Base-by-base conservation (phyloP, 2,329 filamentous ascomycete species). In the Aspergillus brunneoviolaceus region DNA sequence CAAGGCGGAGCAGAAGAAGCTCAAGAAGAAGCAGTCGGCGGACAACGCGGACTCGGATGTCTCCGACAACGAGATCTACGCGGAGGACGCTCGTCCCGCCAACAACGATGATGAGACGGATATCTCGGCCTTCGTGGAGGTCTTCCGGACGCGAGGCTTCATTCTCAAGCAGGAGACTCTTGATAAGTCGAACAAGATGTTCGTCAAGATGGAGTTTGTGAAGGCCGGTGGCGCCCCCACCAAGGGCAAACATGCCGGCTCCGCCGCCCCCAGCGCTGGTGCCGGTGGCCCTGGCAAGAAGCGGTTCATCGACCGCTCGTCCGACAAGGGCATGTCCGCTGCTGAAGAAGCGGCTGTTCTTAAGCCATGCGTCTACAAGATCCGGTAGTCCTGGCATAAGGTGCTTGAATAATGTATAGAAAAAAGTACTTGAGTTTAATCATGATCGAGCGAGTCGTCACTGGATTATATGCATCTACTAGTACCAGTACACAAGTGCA, bases 291-390 rank as follows among this genome's bases (percentile, higher is more conserved):
- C 67, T 62, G 73, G 72, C 48, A 80, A 74, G 70, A 81, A 80
- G 65, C 72, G 85, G 72, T 88, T 88, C 70, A 79, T 87, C 60
- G 87, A 89, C 65, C 80, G 70, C 60, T 52, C 82, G 3, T 81
- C 82, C 58, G 80, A 81, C 29, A 84, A 82, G 35, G 84, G 83
- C 19, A 78, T 85, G 59, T 80, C 82, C 51, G 82, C 82, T 1
- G 83, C 87, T 61, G 84, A 85, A 63, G 86, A 88, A 65, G 82
- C 82, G 5, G 87, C 89, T 66, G 90, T 94, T 59, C 77, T 99
- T 68, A 98, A 98, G 81, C 95, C 95, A n/a, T 98, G 95, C 79
- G 87, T 98, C 62, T 99, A 98, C 78, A 98, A 98, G 80, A 85
- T 93, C 66, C 85, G 94, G n/a, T 60, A 39, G 53, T 51, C 16